phyloP scores from a whole-genome alignment of 2,329 filamentous ascomycete species.

The Ophiostoma sp. region DNA sequence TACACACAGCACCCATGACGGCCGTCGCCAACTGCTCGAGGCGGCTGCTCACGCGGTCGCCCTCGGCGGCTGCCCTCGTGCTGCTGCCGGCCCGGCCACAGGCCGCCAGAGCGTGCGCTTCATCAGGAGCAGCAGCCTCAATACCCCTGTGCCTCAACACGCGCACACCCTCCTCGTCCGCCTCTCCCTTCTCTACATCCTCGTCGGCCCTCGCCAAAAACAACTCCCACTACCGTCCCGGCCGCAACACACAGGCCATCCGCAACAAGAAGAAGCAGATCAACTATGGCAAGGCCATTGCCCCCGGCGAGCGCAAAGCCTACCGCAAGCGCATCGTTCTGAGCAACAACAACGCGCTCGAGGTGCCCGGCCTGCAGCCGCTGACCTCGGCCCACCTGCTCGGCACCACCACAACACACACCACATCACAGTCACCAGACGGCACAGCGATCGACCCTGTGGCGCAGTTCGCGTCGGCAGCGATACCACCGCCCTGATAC shows the following conservation, averaged over 20 bases:
- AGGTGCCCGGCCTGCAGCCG: constrained; percentile 62
- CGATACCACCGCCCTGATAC: constrained; percentile 44
- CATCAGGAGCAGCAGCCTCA: neutral
- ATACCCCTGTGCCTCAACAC: neutral
- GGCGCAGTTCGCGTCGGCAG: neutral
- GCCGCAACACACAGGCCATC: constrained; percentile 32
- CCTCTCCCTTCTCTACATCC: constrained; percentile 36
- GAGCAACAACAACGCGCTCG: constrained; percentile 87
- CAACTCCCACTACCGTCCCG: constrained; percentile 30
- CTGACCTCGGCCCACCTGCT: constrained; percentile 46
- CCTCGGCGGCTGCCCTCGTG: constrained; percentile 18
- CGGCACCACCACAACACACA: neutral
- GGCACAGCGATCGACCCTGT: neutral
- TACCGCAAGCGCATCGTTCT: constrained; percentile 83
- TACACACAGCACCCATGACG: constrained; percentile 18
- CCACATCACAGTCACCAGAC: constrained; percentile 1
- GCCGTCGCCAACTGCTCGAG: constrained; percentile 23
- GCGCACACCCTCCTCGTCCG: neutral
- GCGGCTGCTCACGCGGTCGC: constrained; percentile 21
- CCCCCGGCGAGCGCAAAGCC: constrained; percentile 76
- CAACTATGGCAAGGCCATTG: constrained; percentile 51
- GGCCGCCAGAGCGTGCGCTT: neutral
- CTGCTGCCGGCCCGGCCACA: constrained; percentile 18
- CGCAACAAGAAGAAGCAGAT: constrained; percentile 31
- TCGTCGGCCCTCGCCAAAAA: constrained; percentile 15